Conservation (phyloP, 768 basidiomycete species). For the Suillus bovinus region DNA sequence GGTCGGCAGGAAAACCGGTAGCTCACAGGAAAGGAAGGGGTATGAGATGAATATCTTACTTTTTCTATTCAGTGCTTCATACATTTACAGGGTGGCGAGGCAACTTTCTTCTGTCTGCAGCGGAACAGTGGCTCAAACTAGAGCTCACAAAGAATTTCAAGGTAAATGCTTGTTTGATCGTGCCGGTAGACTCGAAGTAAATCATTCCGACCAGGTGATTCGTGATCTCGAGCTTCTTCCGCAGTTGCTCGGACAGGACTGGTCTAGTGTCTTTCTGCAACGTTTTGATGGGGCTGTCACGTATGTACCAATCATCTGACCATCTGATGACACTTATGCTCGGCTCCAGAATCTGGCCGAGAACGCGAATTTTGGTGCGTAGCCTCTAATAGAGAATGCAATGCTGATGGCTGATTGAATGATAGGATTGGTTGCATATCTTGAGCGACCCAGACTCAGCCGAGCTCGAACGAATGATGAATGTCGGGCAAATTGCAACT, state of each 20-base stretch:
- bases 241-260: constrained; percentile 90
- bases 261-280: constrained; percentile 96
- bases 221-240: constrained; percentile 95
- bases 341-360: constrained; percentile 73
- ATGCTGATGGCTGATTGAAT: constrained; percentile 3
- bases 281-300: constrained; percentile 88
- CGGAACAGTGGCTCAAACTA: constrained; percentile 93
- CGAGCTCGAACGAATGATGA: constrained; percentile 85
- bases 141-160: constrained; percentile 98
- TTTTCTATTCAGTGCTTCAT: constrained; percentile 5
- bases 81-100: constrained; percentile 79
- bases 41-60: constrained; percentile 19
- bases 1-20: constrained; percentile 89
- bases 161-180: constrained; percentile 30
- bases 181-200: constrained; percentile 1
- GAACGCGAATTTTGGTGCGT: constrained; percentile 70
- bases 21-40: constrained; percentile 94
- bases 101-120: constrained; percentile 88
- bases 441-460: constrained; percentile 79
- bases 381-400: not conserved
- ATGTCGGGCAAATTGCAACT: constrained; percentile 86
- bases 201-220: constrained; percentile 58
- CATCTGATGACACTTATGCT: constrained; percentile 26
- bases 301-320: constrained; percentile 45
- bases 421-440: constrained; percentile 80